Evolutionary conservation across 2,329 filamentous ascomycete species (phyloP).

Genomic region (Atkinsonella hypoxylon): DNA sequence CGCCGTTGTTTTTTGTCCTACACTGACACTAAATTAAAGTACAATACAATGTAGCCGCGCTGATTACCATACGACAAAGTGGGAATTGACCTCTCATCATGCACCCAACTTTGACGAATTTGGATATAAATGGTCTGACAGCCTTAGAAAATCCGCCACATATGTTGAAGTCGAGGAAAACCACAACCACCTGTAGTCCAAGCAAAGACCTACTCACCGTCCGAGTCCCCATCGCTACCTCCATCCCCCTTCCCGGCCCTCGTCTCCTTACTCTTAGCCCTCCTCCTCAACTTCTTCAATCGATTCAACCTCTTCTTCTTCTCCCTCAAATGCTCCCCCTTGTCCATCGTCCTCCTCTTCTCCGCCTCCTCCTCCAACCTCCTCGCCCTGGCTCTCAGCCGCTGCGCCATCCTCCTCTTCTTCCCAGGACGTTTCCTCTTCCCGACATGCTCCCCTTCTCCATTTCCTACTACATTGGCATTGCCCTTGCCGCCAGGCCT

Average conservation of each 20-base stretch:
- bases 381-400: conserved; percentile 31
- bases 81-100: too few relatives aligned
- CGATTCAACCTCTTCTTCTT: conserved; percentile 52
- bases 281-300: conserved; percentile 46
- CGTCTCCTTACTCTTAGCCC: conserved; percentile 46
- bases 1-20: too few relatives aligned
- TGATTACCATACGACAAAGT: too few relatives aligned
- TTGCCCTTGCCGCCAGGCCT: neutral
- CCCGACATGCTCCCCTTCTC: conserved; percentile 11
- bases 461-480: conserved; percentile 5
- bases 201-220: conserved; percentile 1
- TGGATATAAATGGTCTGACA: too few relatives aligned
- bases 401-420: conserved; percentile 41
- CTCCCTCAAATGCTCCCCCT: conserved; percentile 44
- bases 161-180: neutral
- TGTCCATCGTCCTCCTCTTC: conserved; percentile 29
- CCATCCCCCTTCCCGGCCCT: conserved; percentile 22
- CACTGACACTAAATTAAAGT: too few relatives aligned
- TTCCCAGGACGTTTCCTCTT: conserved; percentile 41
- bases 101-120: too few relatives aligned
- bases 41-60: too few relatives aligned
- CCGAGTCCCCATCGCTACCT: conserved; percentile 12
- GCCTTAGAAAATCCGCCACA: too few relatives aligned
- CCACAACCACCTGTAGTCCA: neutral
- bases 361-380: conserved; percentile 27